A percentile compares a stretch with the other conserved stretches of the same genome.
Evolutionary conservation across 176 grass and related monocot species (phyloP).

Genomic region (Lolium rigidum): DNA sequence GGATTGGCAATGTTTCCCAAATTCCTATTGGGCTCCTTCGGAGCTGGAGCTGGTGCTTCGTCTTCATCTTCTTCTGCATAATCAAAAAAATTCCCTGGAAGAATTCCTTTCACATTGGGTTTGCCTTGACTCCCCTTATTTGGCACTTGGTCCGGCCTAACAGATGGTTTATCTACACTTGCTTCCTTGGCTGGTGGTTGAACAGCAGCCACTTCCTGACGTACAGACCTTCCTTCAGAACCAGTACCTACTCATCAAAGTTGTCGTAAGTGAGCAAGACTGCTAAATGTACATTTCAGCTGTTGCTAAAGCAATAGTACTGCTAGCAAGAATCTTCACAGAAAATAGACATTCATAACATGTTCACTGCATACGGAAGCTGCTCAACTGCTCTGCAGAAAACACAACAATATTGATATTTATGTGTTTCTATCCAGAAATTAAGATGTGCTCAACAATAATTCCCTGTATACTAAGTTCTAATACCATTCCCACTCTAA

Average conservation of each 20-base stretch:
- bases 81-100: slow-evolving; percentile 65
- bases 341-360: neutral
- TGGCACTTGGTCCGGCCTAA: slow-evolving; percentile 40
- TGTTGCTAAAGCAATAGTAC: neutral
- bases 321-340: slow-evolving; percentile 16
- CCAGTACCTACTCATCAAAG: slow-evolving; percentile 52
- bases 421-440: slow-evolving; percentile 21
- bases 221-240: slow-evolving; percentile 57
- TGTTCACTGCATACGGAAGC: neutral
- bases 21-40: slow-evolving; percentile 51
- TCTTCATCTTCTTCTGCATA: slow-evolving; percentile 52
- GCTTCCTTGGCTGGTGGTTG: slow-evolving; percentile 36
- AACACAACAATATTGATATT: neutral
- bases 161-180: slow-evolving; percentile 45
- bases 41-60: slow-evolving; percentile 52
- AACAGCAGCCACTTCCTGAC: slow-evolving; percentile 41
- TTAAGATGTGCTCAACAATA: neutral
- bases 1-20: slow-evolving; percentile 38
- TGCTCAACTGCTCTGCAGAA: neutral
- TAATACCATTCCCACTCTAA: slow-evolving; percentile 23
- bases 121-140: slow-evolving; percentile 41
- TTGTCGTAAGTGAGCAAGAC: slow-evolving; percentile 22
- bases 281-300: slow-evolving; percentile 1
- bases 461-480: slow-evolving; percentile 1
- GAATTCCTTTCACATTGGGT: slow-evolving; percentile 41